Base-by-base conservation (phyloP, 768 basidiomycete genomes). In the Hygrocybe punicea region DNA sequence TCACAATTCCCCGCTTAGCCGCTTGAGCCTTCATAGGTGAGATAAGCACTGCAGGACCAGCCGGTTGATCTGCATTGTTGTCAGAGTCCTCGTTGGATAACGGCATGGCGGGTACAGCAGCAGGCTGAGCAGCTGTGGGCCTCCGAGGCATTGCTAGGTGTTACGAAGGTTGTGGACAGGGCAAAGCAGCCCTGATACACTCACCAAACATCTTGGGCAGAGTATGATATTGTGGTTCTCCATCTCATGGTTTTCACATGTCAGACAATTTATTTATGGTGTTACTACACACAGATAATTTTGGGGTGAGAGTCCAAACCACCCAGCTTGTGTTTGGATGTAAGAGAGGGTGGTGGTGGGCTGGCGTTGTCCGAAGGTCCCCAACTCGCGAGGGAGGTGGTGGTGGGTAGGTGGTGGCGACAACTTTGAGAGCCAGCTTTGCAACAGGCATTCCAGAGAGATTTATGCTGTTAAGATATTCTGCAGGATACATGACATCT, bases 381-480 rank as follows among this genome's bases (percentile, higher is more conserved):
- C n/a, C n/a, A n/a, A n/a, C n/a, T n/a, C n/a, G n/a, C n/a, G n/a
- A n/a, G n/a, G n/a, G n/a, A n/a, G n/a, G n/a, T n/a, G n/a, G n/a
- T n/a, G n/a, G n/a, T n/a, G n/a, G n/a, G n/a, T n/a, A n/a, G n/a
- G n/a, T n/a, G n/a, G n/a, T n/a, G n/a, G n/a, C n/a, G n/a, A n/a
- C 68, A 29, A 65, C 25, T 50, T 72, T 72, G 16, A 66, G 35
- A 54, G 51, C 36, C 7, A 53, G 48, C 48, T 33, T 49, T 25
- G 21, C 23, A 6, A 49, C 14, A 23, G 77, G 78, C 11, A 78
- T 46, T 16, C 71, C 67, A 17, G 71, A 62, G 8, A 65, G 50
- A 36, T 66, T 63, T 11, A 79, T 51, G 3, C 68, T 54, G n/a
- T n/a, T n/a, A n/a, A n/a, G n/a, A n/a, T n/a, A n/a, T n/a, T n/a